These are phyloP conservation scores for Fusarium piperis DNA, from an alignment of 2,329 filamentous ascomycete genomes.

Conservation along the genomic window DNA sequence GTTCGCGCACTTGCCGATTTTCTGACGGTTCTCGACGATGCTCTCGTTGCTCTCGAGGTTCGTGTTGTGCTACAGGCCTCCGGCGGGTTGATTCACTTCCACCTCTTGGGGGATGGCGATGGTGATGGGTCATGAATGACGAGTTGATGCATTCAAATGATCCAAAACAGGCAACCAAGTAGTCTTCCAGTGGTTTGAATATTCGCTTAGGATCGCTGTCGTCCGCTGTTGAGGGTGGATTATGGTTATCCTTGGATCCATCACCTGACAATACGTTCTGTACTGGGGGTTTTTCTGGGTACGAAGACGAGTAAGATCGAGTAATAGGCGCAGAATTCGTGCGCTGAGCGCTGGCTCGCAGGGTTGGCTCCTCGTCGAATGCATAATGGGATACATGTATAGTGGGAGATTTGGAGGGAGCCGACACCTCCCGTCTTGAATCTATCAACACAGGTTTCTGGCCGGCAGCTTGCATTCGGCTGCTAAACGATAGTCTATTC, in stretches of 20 bases:
- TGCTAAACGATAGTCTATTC: conserved; percentile 33
- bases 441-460: conserved; percentile 8
- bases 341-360: conserved; percentile 47
- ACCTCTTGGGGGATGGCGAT: conserved; percentile 47
- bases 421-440: conserved; percentile 3
- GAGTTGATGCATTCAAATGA: conserved; percentile 78
- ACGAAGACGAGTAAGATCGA: conserved; percentile 58
- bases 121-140: conserved; percentile 69
- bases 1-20: conserved; percentile 43
- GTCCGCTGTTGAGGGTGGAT: conserved; percentile 24
- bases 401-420: conserved; percentile 22
- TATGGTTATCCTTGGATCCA: conserved; percentile 20
- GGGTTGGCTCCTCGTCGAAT: conserved; percentile 52
- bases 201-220: conserved; percentile 63
- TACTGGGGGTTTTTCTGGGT: conserved; percentile 51
- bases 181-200: conserved; percentile 82
- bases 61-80: conserved; percentile 42
- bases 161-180: conserved; percentile 74
- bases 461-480: conserved; percentile 28
- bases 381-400: conserved; percentile 40
- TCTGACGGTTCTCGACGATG: conserved; percentile 49
- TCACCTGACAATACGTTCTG: conserved; percentile 26
- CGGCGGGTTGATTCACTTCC: conserved; percentile 41
- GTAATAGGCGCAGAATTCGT: conserved; percentile 29
- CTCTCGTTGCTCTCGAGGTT: conserved; percentile 44